Base-by-base conservation (phyloP, 345 rosid species). In the Hevea brasiliensis region DNA sequence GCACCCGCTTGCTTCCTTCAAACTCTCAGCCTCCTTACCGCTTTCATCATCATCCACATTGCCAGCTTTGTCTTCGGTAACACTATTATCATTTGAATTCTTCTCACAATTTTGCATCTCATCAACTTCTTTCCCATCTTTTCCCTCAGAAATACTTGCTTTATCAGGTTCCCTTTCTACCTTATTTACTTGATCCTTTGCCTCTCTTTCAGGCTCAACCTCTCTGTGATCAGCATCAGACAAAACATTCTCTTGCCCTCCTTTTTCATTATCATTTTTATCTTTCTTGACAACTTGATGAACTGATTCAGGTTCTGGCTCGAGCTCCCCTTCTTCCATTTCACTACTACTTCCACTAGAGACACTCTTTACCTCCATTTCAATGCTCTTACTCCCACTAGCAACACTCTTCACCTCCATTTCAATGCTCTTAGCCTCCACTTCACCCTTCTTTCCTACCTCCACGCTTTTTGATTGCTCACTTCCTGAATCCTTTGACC, bases 321-420 rank as follows among this genome's bases (percentile, higher is more conserved):
- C 94, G 29, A 95, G 89, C 84, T 95, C 98, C 29, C 99, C 99
- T 89, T 95, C 98, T 85, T 95, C 99, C 97, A 90, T 95, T 81
- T 95, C 99, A 77, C 99, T 92, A 48, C 85, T 82, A 67, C 87
- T 79, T 48, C 89, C 85, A 74, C 84, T 79, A 83, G 78, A 83
- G 63, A 75, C 81, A 74, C 89, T 88, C 80, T 82, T 87, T 0
- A 86, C 82, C 48, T 77, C 76, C 58, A 59, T 62, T 73, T 80
- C 56, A 74, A 74, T 21, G 74, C 88, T 87, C 76, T 80, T 86
- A 0, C 37, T 32, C 37, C 37, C 37, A 32, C 37, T 68, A 55
- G 56, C 72, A 54, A 24, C 76, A 74, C 88, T 88, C 79, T 82
- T 87, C 0, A 87, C 83, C 50, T 77, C 76, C 55, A 57, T 55